Percentiles rank a stretch among this genome's conserved stretches.
Evolutionary conservation across 1,284 basidiomycete genomes (phyloP).

Genomic region (Schizophyllum amplum): DNA sequence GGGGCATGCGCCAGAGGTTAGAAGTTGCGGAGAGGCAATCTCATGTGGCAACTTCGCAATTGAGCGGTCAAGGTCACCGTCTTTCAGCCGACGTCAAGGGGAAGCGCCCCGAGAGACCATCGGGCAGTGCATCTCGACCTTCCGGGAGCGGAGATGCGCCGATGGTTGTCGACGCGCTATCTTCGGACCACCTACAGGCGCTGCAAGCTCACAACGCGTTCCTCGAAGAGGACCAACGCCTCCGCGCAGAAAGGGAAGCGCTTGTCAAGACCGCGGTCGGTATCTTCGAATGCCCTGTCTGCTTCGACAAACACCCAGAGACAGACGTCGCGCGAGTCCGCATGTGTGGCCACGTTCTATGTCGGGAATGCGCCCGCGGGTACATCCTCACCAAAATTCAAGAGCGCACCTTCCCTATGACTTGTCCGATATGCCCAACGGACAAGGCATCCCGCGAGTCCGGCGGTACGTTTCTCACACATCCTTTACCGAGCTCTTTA

Average conservation of each 20-base stretch:
- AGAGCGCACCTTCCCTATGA: constrained; percentile 49
- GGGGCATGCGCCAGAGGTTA: constrained; percentile 9
- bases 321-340: constrained; percentile 38
- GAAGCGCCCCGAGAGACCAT: constrained; percentile 10
- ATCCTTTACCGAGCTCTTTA: background rate
- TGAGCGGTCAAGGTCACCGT: background rate
- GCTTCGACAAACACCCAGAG: constrained; percentile 41
- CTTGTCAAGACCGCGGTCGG: constrained; percentile 23
- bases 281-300: constrained; percentile 48
- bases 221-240: constrained; percentile 35
- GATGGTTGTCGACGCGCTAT: background rate
- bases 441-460: constrained; percentile 22
- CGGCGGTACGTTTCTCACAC: constrained; percentile 28
- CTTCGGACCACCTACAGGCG: background rate
- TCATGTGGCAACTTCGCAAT: background rate
- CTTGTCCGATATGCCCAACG: constrained; percentile 48
- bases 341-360: constrained; percentile 46
- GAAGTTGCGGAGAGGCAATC: background rate
- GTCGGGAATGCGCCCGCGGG: constrained; percentile 41
- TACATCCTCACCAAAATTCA: constrained; percentile 39
- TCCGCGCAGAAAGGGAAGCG: constrained; percentile 27
- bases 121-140: background rate
- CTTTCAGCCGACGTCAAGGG: background rate
- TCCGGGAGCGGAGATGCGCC: background rate
- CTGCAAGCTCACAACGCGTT: constrained; percentile 28